phyloP scores from a whole-genome alignment of 2,329 filamentous ascomycete genomes.

The Talaromyces sp. region DNA sequence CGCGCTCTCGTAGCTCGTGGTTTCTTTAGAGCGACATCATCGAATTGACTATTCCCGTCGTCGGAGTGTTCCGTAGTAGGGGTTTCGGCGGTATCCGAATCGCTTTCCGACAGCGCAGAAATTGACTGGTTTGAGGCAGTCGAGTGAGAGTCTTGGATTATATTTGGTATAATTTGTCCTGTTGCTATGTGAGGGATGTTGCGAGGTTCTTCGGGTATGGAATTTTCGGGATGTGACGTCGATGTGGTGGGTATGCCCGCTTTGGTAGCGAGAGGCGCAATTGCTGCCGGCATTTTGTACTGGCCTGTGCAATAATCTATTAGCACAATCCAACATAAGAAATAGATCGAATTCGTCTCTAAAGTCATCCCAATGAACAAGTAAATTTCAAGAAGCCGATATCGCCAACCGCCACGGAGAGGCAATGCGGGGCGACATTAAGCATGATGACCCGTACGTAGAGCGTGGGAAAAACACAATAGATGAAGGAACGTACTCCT shows the following conservation, averaged over 20 bases:
- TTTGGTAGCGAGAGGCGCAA: conserved; percentile 4
- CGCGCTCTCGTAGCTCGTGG: conserved; percentile 28
- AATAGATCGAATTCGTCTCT: neutral
- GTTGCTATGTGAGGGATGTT: conserved; percentile 35
- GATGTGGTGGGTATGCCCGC: conserved; percentile 33
- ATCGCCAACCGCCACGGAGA: neutral
- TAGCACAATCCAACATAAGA: neutral
- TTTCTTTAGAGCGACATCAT: conserved; percentile 3
- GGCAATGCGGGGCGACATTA: neutral
- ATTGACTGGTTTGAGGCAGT: conserved; percentile 32
- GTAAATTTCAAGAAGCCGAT: neutral
- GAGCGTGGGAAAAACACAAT: neutral
- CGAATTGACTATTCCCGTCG: conserved; percentile 25
- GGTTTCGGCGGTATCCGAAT: conserved; percentile 39
- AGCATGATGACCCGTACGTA: neutral
- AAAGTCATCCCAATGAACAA: neutral
- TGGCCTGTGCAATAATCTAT: neutral
- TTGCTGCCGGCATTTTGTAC: conserved; percentile 9
- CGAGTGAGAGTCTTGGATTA: conserved; percentile 27
- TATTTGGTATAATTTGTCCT: conserved; percentile 32
- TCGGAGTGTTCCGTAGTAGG: conserved; percentile 42
- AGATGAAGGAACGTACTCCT: neutral
- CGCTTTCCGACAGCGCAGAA: conserved; percentile 32
- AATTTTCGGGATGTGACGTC: conserved; percentile 47
- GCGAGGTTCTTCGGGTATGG: conserved; percentile 47